These are phyloP conservation scores for Arthrobotrys musiformis DNA, from an alignment of 2,329 filamentous ascomycete genomes.

Conservation along the genomic window DNA sequence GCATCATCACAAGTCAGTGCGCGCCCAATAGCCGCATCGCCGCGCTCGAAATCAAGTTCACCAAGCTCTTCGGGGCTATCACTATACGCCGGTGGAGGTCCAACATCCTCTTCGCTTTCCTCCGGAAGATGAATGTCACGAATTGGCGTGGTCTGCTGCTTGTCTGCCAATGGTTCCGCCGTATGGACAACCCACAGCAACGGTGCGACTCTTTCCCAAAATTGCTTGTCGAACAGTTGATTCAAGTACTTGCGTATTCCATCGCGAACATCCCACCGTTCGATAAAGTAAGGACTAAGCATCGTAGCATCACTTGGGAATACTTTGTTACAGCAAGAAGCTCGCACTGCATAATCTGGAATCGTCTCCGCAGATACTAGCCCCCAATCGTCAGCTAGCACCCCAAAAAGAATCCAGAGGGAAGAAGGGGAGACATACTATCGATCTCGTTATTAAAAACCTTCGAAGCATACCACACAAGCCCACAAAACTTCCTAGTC, in stretches of 20 bases:
- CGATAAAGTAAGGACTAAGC: background rate
- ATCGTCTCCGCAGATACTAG: conserved; percentile 34
- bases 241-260: conserved; percentile 17
- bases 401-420: background rate
- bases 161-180: background rate
- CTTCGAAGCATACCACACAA: conserved; percentile 33
- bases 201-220: conserved; percentile 16
- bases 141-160: no score
- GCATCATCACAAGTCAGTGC: no score
- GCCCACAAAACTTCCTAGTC: conserved; percentile 41
- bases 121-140: no score
- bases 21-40: no score
- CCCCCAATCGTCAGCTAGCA: background rate
- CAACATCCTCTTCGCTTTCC: no score
- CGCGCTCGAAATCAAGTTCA: no score
- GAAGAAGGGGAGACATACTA: background rate
- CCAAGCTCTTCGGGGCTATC: no score
- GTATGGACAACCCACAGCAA: conserved; percentile 29
- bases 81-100: no score
- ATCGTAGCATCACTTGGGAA: background rate
- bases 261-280: background rate
- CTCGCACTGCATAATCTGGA: conserved; percentile 16
- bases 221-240: conserved; percentile 23
- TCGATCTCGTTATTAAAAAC: background rate
- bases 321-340: background rate